phyloP scores from a whole-genome alignment of 352 stramenopile species.

The Pythium phragmitis region DNA sequence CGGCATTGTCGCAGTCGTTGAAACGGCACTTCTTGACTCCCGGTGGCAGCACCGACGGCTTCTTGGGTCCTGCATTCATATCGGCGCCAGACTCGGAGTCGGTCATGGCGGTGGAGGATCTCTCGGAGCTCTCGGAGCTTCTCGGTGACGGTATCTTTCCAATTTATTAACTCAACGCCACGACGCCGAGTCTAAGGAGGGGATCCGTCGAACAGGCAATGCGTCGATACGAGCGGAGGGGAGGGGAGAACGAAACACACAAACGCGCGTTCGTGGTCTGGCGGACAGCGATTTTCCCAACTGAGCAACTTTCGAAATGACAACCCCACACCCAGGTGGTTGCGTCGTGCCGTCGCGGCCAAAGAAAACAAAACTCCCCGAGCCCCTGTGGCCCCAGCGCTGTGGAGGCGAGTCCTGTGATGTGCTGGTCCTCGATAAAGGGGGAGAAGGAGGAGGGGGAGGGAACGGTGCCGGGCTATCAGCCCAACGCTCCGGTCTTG shows the following conservation, averaged over 20 bases:
- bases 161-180: constrained; percentile 17
- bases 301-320: constrained; percentile 28
- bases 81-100: constrained; percentile 19
- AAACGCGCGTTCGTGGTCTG: background rate
- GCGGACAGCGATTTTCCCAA: constrained; percentile 5
- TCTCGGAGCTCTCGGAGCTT: constrained; percentile 4
- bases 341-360: constrained; percentile 16
- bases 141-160: too few relatives aligned
- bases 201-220: constrained; percentile 11
- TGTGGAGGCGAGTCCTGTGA: too few relatives aligned
- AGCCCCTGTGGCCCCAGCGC: constrained; percentile 8
- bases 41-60: constrained; percentile 13
- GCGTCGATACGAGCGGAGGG: constrained; percentile 1
- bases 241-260: too few relatives aligned
- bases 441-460: background rate
- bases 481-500: constrained; percentile 1
- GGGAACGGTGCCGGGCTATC: constrained; percentile 6
- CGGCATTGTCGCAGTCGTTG: constrained; percentile 78
- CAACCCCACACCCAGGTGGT: constrained; percentile 27
- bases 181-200: constrained; percentile 6
- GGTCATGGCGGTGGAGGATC: constrained; percentile 11
- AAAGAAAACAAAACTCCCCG: constrained; percentile 2
- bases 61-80: constrained; percentile 16
- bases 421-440: too few relatives aligned
- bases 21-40: constrained; percentile 69